phyloP scores from a whole-genome alignment of 345 rosid genomes.

The Acer negundo region DNA sequence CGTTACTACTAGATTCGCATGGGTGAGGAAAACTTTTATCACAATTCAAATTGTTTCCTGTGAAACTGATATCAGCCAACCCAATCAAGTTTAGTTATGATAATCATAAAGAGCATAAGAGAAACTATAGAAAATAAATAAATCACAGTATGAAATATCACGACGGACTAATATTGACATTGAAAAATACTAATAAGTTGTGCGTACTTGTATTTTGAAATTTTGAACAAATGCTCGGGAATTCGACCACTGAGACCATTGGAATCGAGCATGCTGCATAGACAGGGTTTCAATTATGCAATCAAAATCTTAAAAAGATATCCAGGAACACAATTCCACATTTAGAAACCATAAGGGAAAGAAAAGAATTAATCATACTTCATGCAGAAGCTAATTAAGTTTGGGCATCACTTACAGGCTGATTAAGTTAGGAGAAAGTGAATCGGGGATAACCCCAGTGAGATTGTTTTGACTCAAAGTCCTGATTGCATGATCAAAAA shows the following conservation, averaged over 20 bases:
- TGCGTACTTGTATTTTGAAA: constrained; percentile 77
- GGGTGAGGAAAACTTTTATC: constrained; percentile 39
- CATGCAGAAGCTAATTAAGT: constrained; percentile 6
- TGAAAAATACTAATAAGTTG: constrained; percentile 5
- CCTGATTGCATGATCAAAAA: constrained; percentile 44
- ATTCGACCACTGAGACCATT: constrained; percentile 77
- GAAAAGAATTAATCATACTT: constrained; percentile 10
- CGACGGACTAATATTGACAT: background rate
- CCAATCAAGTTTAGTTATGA: constrained; percentile 9
- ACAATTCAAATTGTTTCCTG: constrained; percentile 71
- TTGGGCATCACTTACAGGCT: constrained; percentile 57
- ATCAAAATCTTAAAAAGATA: constrained; percentile 18
- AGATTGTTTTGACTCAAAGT: constrained; percentile 87
- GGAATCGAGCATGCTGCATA: constrained; percentile 79
- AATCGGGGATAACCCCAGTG: constrained; percentile 68
- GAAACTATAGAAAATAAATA: constrained; percentile 1
- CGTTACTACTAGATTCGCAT: constrained; percentile 57
- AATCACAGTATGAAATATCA: background rate
- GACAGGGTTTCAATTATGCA: constrained; percentile 11
- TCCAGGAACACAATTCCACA: constrained; percentile 5
- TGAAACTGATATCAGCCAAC: constrained; percentile 58
- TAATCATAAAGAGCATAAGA: background rate
- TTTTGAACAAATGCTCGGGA: constrained; percentile 62
- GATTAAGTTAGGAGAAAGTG: constrained; percentile 66
- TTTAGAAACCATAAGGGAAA: constrained; percentile 1